Percentiles rank a stretch among this genome's conserved stretches.
phyloP scores from a whole-genome alignment of 495 filamentous ascomycete species.

The Hyaloscypha bicolor region DNA sequence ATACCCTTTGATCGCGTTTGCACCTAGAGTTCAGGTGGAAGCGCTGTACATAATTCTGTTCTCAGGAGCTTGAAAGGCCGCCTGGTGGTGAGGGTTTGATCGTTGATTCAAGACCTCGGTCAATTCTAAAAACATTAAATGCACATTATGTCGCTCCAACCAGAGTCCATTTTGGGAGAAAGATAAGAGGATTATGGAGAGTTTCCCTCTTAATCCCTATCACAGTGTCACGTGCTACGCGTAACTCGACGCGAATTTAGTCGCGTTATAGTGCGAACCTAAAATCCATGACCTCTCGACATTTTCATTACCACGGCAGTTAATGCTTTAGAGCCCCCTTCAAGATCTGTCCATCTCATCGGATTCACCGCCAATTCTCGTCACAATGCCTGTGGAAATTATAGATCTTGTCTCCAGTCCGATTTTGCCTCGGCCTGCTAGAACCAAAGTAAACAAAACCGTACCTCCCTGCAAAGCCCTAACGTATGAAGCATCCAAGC shows the following conservation, averaged over 20 bases:
- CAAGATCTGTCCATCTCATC: background rate
- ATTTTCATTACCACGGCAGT: background rate
- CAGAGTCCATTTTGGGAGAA: background rate
- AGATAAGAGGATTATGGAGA: too few relatives aligned
- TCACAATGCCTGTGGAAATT: slow-evolving; percentile 25
- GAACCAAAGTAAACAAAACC: background rate
- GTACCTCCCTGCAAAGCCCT: slow-evolving; percentile 11
- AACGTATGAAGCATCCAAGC: background rate
- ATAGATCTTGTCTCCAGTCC: slow-evolving; percentile 30
- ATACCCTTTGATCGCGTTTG: slow-evolving; percentile 21
- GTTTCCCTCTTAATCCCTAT: too few relatives aligned
- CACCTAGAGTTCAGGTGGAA: background rate
- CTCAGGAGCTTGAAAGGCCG: slow-evolving; percentile 5
- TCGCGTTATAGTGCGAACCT: background rate
- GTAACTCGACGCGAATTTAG: background rate
- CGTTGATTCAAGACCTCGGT: background rate
- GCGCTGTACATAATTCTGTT: slow-evolving; percentile 6
- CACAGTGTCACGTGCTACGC: too few relatives aligned
- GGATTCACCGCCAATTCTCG: background rate
- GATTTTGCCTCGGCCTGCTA: slow-evolving; percentile 5
- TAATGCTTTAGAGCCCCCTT: too few relatives aligned
- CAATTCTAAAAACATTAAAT: background rate
- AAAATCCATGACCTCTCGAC: background rate
- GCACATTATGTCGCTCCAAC: background rate
- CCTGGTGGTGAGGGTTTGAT: background rate